Evolutionary conservation across 495 filamentous ascomycete species (phyloP), one percentile per base, ranked within the genome.

Genomic region (Penicillium lagena): DNA sequence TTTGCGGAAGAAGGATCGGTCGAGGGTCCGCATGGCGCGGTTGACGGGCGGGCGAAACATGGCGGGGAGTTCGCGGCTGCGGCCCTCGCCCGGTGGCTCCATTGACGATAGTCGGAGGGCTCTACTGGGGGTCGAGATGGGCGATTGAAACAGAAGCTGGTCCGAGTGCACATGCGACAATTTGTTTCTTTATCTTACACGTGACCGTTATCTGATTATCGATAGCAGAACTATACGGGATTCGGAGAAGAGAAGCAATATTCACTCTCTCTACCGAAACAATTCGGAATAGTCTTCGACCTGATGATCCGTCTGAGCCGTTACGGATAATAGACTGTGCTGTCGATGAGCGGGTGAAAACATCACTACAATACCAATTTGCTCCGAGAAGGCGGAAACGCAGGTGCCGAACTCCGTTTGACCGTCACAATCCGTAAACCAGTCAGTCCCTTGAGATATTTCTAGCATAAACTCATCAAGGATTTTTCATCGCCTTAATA

Each of bases 31-130:
- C 81, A 87, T 87, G 12, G 84, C 80, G 55, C 88, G 88, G 57
- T 90, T 83, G 32, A 90, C 67, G 17, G 91, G 94, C 9, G 90
- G 88, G 34, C 83, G 80, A 65, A 96, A 85, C 81, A 85, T 83
- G 31, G 58, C 60, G 47, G 63, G 49, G 48, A 59, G 45, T 40
- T 68, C 60, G 53, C 54, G 56, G 39, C 49, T 46, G 49, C 42
- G 45, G 29, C 41, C 30, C 34, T 55, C 49, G 27, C 37, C 46
- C 27, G 37, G 47, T 10, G 56, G 41, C 47, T 62, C 58, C 66
- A 70, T 68, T 48, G 58, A 61, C 47, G 42, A 43, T 40, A 41
- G 35, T 38, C 29, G 29, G 34, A 39, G 10, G 37, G 14, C 41
- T 47, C n/a, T 29, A 9, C 12, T 29, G 10, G 17, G 28, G 35